Evolutionary conservation across 306 rosid genomes (phyloP).

Genomic region (Fragaria nilgerrensis): DNA sequence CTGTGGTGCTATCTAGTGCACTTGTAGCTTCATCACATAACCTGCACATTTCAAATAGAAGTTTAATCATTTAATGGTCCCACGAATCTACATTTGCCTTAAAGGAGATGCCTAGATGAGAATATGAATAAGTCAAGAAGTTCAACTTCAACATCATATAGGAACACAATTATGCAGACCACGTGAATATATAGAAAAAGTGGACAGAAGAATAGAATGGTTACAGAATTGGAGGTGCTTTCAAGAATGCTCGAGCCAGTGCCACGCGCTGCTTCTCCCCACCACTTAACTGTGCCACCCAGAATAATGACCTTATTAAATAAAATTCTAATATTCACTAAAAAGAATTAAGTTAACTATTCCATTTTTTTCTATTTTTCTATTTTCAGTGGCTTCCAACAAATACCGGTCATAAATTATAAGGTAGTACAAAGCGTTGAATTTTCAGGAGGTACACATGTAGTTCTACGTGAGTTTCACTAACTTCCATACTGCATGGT

Average conservation of each 20-base stretch:
- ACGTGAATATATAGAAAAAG: constrained; percentile 11
- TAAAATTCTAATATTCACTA: constrained; percentile 16
- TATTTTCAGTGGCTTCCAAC: background rate
- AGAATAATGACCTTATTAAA: constrained; percentile 29
- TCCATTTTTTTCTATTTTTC: background rate
- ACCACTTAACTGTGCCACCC: constrained; percentile 66
- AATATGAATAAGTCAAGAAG: background rate
- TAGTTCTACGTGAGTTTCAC: background rate
- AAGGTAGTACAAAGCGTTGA: background rate
- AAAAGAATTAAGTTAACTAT: background rate
- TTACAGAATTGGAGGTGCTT: constrained; percentile 92
- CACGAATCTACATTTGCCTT: background rate
- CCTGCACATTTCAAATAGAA: constrained; percentile 39
- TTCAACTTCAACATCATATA: background rate
- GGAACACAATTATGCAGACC: background rate
- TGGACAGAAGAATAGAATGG: constrained; percentile 18
- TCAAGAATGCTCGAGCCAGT: constrained; percentile 90
- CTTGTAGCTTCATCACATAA: constrained; percentile 99
- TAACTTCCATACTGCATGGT: background rate
- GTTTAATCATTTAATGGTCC: background rate
- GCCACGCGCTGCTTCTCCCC: constrained; percentile 99
- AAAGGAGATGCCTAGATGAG: constrained; percentile 2
- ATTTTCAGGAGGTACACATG: background rate
- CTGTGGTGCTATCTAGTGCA: constrained; percentile 98
- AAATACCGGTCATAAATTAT: background rate